Conservation (phyloP, 768 basidiomycete genomes). For the Tricholoma flavovirens region DNA sequence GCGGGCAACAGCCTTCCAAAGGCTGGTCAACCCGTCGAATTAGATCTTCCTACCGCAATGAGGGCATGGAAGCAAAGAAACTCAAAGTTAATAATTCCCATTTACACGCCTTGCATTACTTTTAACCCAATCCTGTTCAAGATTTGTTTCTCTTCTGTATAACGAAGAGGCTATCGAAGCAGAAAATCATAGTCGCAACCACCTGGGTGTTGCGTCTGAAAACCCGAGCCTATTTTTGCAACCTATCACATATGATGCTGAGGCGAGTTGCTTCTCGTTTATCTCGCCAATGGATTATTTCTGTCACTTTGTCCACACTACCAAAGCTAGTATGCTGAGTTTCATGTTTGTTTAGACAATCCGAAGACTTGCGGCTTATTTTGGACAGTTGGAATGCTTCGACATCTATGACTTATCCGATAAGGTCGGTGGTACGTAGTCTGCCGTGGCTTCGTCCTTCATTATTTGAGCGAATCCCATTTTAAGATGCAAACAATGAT, state of each 20-base stretch:
- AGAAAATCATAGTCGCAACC: constrained; percentile 23
- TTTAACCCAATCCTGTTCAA: constrained; percentile 7
- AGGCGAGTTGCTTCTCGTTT: constrained; percentile 33
- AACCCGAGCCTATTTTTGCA: constrained; percentile 39
- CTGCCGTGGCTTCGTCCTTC: not conserved
- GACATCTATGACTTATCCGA: constrained; percentile 20
- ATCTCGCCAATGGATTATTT: not conserved
- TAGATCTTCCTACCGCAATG: constrained; percentile 56
- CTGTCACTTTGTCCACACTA: not conserved
- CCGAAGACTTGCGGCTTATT: constrained; percentile 45
- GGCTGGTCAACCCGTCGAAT: constrained; percentile 28
- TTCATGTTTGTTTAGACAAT: constrained; percentile 36
- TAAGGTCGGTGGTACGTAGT: constrained; percentile 11
- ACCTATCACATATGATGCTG: constrained; percentile 54
- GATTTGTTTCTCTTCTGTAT: constrained; percentile 44
- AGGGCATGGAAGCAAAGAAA: constrained; percentile 48
- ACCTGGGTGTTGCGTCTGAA: constrained; percentile 14
- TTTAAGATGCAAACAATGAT: not conserved
- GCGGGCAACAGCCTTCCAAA: constrained; percentile 11
- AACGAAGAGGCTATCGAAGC: constrained; percentile 48
- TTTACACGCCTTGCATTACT: not conserved
- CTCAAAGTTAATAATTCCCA: constrained; percentile 38
- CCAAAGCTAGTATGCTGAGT: not conserved
- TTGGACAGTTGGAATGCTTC: constrained; percentile 63
- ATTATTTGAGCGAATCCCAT: not conserved